phyloP scores from a whole-genome alignment of 257 asterid genomes.

The Salvia miltiorrhiza region DNA sequence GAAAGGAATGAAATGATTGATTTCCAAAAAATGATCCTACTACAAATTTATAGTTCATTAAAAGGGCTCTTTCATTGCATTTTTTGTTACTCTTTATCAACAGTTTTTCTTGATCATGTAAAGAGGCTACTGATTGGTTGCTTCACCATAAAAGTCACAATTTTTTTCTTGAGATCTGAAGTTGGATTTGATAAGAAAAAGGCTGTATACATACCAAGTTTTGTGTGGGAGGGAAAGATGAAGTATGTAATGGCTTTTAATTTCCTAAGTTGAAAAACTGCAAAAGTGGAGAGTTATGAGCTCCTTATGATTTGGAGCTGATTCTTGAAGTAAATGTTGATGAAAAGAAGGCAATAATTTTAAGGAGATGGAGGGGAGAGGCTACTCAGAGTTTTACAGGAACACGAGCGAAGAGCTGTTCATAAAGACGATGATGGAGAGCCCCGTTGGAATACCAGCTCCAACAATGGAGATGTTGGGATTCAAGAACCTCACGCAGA shows the following conservation, averaged over 20 bases:
- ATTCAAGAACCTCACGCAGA: slow-evolving; percentile 60
- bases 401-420: slow-evolving; percentile 84
- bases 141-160: neutral
- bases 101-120: neutral
- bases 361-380: slow-evolving; percentile 68
- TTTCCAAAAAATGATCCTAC: slow-evolving; percentile 10
- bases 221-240: neutral
- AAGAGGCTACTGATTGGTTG: neutral
- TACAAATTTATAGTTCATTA: slow-evolving; percentile 8
- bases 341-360: neutral
- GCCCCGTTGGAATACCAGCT: slow-evolving; percentile 61
- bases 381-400: slow-evolving; percentile 53
- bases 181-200: neutral
- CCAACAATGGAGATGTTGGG: slow-evolving; percentile 94
- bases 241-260: neutral
- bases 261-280: neutral
- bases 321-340: neutral
- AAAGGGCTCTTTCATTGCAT: slow-evolving; percentile 18
- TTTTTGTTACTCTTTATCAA: slow-evolving; percentile 1
- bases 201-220: neutral
- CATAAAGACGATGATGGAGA: slow-evolving; percentile 76
- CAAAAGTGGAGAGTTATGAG: neutral
- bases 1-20: slow-evolving; percentile 33
- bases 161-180: neutral
- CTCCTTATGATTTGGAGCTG: neutral